Base-by-base conservation (phyloP, 768 basidiomycete genomes). In the Cubamyces lactineus region DNA sequence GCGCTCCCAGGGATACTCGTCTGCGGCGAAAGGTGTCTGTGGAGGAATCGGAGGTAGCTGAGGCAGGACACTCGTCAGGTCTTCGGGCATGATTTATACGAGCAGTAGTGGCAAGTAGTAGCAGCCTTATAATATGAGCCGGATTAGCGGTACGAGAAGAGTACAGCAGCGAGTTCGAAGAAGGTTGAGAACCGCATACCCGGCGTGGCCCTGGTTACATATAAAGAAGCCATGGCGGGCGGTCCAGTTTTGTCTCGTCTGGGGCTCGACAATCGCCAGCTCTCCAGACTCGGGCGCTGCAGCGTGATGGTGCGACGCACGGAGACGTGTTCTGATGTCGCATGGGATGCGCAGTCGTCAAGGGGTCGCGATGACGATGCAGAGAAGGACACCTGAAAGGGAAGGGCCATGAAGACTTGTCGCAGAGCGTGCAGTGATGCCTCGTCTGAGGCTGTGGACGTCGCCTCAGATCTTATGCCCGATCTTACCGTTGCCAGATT, bases 361-460 rank as follows among this genome's bases (percentile, higher is more conserved):
- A 55, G 61, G 43, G 48, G 57, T 64, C 62, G 62, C 62, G 62
- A 64, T 64, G 62, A 64, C 62, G 62, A 64, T 64, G 50, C 50
- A 40, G 41, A 48, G 46, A 63, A 51, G 19, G 24, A n/a, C 7
- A 45, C 24, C 42, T 42, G 62, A 21, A 38, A 19, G 62, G 7
- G 5, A 21, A 30, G 46, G 40, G 45, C 23, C 40, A 55, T 49
- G 53, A 21, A 45, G 57, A 49, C 49, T 51, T 59, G 57, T 43
- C 24, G 50, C 41, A 21, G 41, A 41, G 53, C 38, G 16, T 54
- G 53, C 34, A 48, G 52, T 41, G 46, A 61, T 54, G 52, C 9
- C 16, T 43, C n/a, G 30, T 11, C n/a, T 34, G 34, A 13, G 52
- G 59, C 53, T 24, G 51, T 60, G 59, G 26, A 21, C 52, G 34